Percentiles rank a stretch among this genome's conserved stretches.
Conservation (phyloP, 331 rosid genomes). For the Ulmus americana region DNA sequence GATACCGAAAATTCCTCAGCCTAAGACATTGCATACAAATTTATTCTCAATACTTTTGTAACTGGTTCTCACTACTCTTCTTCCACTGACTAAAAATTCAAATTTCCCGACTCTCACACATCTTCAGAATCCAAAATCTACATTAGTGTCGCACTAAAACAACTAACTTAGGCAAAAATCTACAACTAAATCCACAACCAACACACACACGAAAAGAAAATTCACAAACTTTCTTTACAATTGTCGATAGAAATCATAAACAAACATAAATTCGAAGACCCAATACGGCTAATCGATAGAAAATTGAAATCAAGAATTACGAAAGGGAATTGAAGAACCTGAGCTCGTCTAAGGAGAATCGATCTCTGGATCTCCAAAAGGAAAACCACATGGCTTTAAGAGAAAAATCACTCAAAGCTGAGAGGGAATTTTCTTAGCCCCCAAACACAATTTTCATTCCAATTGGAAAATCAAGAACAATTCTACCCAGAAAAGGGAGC, state of each 20-base stretch:
- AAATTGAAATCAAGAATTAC: slow-evolving; percentile 7
- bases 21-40: no score
- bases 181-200: background rate
- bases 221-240: background rate
- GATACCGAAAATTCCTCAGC: no score
- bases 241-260: background rate
- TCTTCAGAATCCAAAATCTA: background rate
- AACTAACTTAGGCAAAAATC: background rate
- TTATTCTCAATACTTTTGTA: background rate
- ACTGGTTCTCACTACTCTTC: background rate
- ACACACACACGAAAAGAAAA: background rate
- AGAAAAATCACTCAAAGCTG: slow-evolving; percentile 25
- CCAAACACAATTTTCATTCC: slow-evolving; percentile 10
- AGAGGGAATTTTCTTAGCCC: slow-evolving; percentile 26
- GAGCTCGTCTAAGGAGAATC: slow-evolving; percentile 75
- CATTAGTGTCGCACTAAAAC: background rate
- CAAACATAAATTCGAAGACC: background rate
- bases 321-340: slow-evolving; percentile 31
- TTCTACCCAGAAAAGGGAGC: slow-evolving; percentile 2
- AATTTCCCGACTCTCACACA: no score
- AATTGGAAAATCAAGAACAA: slow-evolving; percentile 12
- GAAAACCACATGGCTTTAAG: slow-evolving; percentile 64
- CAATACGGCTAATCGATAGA: background rate
- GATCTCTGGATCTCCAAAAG: slow-evolving; percentile 76
- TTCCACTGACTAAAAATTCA: background rate